A percentile compares a stretch with the other conserved stretches of the same genome.
These are phyloP conservation scores for Rhododendron ovatum DNA, from an alignment of 148 eudicot genomes.

Conservation along the genomic window DNA sequence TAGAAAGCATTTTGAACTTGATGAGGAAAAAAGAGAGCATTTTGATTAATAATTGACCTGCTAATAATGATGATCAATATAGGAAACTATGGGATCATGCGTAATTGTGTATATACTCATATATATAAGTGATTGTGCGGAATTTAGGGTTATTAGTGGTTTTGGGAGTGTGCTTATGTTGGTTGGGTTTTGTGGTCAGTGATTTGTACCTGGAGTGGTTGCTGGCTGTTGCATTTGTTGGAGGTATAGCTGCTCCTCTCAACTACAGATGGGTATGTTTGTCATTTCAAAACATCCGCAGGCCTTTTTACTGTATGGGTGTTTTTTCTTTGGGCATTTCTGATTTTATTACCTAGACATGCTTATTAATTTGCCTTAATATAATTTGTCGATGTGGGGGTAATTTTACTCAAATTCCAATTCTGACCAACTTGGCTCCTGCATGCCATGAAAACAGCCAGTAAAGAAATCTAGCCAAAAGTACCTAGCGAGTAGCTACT, in stretches of 20 bases:
- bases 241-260: conserved; percentile 86
- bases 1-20: too few relatives aligned
- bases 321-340: not conserved
- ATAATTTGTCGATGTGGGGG: not conserved
- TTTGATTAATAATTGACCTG: not conserved
- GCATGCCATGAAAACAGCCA: not conserved
- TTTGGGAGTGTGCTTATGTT: not conserved
- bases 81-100: too few relatives aligned
- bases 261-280: conserved; percentile 85
- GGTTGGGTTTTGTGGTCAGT: conserved; percentile 22
- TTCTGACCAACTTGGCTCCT: not conserved
- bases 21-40: too few relatives aligned
- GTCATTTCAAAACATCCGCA: not conserved
- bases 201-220: conserved; percentile 86
- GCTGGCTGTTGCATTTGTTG: conserved; percentile 76
- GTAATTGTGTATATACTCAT: too few relatives aligned
- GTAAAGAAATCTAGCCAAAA: not conserved
- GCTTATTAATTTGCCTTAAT: not conserved
- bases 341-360: not conserved
- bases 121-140: too few relatives aligned
- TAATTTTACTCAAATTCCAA: not conserved
- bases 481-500: not conserved
- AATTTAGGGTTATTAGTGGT: not conserved
- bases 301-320: not conserved
- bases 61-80: not conserved